A percentile compares a stretch with the other conserved stretches of the same genome.
Evolutionary conservation across 352 stramenopile species (phyloP).

Genomic region (Globisporangium emineosum): DNA sequence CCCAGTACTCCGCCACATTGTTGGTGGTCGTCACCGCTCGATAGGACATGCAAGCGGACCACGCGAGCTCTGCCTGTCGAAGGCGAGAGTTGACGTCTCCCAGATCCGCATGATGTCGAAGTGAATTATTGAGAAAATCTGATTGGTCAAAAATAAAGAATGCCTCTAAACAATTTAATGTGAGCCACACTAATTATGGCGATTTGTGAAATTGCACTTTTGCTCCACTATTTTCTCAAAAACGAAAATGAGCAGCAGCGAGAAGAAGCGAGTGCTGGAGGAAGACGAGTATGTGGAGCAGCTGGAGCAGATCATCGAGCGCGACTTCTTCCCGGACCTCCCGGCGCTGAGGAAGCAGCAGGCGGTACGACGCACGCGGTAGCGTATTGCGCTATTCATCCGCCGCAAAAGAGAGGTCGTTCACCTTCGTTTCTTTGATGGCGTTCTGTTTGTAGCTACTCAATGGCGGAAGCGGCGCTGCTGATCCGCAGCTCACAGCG

Average conservation of each 20-base stretch:
- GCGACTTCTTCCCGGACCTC: conserved; percentile 85
- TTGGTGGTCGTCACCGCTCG: too few species aligned
- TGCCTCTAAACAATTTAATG: too few species aligned
- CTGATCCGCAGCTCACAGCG: conserved; percentile 20
- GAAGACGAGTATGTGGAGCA: conserved; percentile 78
- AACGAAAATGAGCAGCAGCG: conserved; percentile 21
- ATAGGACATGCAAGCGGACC: too few species aligned
- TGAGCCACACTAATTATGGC: too few species aligned
- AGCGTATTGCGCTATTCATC: not conserved
- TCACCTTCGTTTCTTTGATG: not conserved
- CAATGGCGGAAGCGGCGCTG: conserved; percentile 12
- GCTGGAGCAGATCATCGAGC: conserved; percentile 80
- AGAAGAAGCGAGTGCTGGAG: conserved; percentile 65
- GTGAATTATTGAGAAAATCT: too few species aligned
- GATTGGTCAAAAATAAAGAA: too few species aligned
- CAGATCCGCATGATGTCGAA: too few species aligned
- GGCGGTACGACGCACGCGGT: conserved; percentile 24
- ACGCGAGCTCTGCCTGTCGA: too few species aligned
- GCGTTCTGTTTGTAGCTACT: conserved; percentile 31
- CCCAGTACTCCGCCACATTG: too few species aligned
- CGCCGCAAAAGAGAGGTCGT: not conserved
- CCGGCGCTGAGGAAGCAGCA: conserved; percentile 50
- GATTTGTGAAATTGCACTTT: not conserved
- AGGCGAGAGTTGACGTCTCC: too few species aligned
- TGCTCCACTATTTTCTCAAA: not conserved